phyloP scores from a whole-genome alignment of 1,284 basidiomycete species.

The Phenoliferia sp. region DNA sequence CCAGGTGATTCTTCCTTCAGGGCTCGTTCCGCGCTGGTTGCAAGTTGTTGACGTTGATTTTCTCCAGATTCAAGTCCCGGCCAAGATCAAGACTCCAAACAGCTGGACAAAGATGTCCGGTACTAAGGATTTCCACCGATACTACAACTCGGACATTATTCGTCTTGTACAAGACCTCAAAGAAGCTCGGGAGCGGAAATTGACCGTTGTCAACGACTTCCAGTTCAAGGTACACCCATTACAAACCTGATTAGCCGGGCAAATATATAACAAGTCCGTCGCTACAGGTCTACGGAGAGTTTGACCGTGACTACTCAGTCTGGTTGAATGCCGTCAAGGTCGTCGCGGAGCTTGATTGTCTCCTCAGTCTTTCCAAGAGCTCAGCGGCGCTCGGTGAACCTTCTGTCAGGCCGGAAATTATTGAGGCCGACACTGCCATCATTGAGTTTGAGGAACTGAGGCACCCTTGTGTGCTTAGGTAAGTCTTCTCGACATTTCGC shows the following conservation, averaged over 20 bases:
- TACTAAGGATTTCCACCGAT: slow-evolving; percentile 69
- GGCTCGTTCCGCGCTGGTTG: neutral
- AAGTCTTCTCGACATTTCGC: slow-evolving; percentile 51
- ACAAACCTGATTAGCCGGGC: slow-evolving; percentile 66
- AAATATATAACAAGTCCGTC: neutral
- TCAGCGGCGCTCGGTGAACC: slow-evolving; percentile 88
- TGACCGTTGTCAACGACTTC: slow-evolving; percentile 71
- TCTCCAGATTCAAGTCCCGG: slow-evolving; percentile 67
- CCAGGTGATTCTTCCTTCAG: slow-evolving; percentile 49
- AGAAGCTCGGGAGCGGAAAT: slow-evolving; percentile 84
- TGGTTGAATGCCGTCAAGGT: slow-evolving; percentile 47
- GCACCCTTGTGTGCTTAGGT: slow-evolving; percentile 59
- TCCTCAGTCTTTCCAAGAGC: slow-evolving; percentile 86
- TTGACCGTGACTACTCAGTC: slow-evolving; percentile 37
- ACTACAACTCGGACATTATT: slow-evolving; percentile 67
- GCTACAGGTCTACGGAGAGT: slow-evolving; percentile 34
- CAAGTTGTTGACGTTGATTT: no score
- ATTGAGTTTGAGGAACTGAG: slow-evolving; percentile 74
- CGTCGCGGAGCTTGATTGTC: slow-evolving; percentile 85
- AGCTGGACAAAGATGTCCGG: slow-evolving; percentile 78
- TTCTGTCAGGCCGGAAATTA: slow-evolving; percentile 80
- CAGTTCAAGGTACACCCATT: slow-evolving; percentile 77
- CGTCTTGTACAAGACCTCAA: slow-evolving; percentile 71
- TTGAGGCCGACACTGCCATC: slow-evolving; percentile 71
- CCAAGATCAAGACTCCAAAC: slow-evolving; percentile 62